Base-by-base conservation (phyloP, 2,329 filamentous ascomycete genomes). In the Annulohypoxylon truncatum region DNA sequence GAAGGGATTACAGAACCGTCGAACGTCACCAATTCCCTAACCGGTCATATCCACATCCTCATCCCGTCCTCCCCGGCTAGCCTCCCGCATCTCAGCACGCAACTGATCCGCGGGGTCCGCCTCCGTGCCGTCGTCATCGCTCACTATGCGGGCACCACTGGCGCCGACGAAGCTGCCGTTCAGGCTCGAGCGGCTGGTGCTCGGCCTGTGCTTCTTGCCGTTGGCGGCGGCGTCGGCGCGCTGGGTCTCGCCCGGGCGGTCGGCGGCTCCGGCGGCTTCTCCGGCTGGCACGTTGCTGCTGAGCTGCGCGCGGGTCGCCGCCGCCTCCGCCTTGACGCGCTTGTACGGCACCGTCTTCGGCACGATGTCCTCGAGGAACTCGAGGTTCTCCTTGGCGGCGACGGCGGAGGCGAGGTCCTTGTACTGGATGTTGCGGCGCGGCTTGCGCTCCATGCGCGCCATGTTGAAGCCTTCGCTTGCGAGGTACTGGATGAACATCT, bases 401-500 rank as follows among this genome's bases (percentile, higher is more conserved):
- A 98, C 90, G 26, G 96, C 95, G 74, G 89, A 92, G 72, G 94
- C 93, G 42, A 99, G 86, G 79, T 99, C 96, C 76, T 93, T 93
- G 83, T 99, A 99, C 78, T 98, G 96, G 67, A 99, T 91, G 75
- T 96, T 97, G 66, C 94, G 89, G 61, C 96, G 87, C 4, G 95
- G 95, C 79, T 98, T 98, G 73, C 91, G 88, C 80, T 98, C 96
- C 0, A 94, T 87, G 76, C 96, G 96, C 73, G 94, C 92, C 74
- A 97, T 92, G 74, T 92, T 94, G 77, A 97, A 90, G 24, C 91
- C 90, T 78, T 96, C 92, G 68, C 91, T 87, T 18, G 94, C 90
- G 24, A 99, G 87, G 78, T 98, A 92, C 78, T 97, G 93, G 71
- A 99, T 90, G 82, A 99, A 98, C 86, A 97, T 90, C 81, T 99